Percentiles rank a stretch among this genome's conserved stretches.
Evolutionary conservation across 345 rosid species (phyloP).

Genomic region (Clarkia xantiana): DNA sequence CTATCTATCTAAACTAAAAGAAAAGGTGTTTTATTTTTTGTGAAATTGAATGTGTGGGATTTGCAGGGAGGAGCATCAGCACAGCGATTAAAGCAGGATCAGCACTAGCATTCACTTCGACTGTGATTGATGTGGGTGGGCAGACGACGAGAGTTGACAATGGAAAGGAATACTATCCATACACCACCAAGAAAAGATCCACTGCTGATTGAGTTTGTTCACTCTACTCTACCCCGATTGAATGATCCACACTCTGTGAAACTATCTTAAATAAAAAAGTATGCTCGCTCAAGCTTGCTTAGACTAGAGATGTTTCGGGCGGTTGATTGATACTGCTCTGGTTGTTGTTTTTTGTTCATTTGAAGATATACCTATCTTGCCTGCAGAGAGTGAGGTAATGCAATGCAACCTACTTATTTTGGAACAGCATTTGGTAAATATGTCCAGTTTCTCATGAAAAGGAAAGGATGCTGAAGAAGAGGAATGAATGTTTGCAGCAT

Average conservation of each 20-base stretch:
- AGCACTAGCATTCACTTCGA: constrained; percentile 73
- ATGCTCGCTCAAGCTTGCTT: too few relatives aligned
- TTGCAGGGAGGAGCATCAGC: constrained; percentile 69
- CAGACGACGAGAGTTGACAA: constrained; percentile 82
- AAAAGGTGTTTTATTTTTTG: background rate
- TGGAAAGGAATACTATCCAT: constrained; percentile 87
- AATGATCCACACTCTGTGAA: too few relatives aligned
- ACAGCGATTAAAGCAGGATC: constrained; percentile 83
- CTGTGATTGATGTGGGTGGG: constrained; percentile 71
- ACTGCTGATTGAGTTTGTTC: constrained; percentile 23
- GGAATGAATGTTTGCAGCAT: too few relatives aligned
- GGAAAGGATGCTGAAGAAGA: too few relatives aligned
- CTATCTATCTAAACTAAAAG: constrained; percentile 3
- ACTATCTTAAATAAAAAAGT: too few relatives aligned
- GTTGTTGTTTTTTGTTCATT: too few relatives aligned
- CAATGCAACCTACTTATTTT: too few relatives aligned
- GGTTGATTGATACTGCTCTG: too few relatives aligned
- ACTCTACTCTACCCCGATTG: too few relatives aligned
- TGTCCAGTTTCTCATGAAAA: background rate
- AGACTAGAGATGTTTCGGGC: too few relatives aligned
- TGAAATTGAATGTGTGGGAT: background rate
- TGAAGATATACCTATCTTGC: too few relatives aligned
- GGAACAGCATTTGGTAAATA: background rate
- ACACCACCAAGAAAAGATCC: constrained; percentile 75
- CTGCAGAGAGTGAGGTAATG: too few relatives aligned